A percentile compares a stretch with the other conserved stretches of the same genome.
phyloP scores from a whole-genome alignment of 352 stramenopile species.

The Lagenidium giganteum region DNA sequence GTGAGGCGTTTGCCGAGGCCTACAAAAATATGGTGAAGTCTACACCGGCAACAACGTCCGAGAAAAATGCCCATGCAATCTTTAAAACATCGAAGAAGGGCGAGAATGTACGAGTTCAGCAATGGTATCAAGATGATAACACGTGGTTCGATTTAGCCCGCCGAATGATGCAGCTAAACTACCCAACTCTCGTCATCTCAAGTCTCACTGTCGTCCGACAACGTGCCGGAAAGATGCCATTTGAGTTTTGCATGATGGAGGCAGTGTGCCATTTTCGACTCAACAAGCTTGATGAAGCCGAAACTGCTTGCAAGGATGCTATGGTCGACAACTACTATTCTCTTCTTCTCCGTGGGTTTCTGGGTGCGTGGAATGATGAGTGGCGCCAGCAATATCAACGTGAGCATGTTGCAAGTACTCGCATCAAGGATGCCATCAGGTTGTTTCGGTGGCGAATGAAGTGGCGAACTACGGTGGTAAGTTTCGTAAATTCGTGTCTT shows the following conservation, averaged over 20 bases:
- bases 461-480: conserved; percentile 17
- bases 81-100: conserved; percentile 68
- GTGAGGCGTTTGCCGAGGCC: conserved; percentile 43
- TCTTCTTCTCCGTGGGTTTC: conserved; percentile 38
- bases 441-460: conserved; percentile 8
- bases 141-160: conserved; percentile 61
- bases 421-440: no score
- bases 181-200: conserved; percentile 32
- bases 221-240: conserved; percentile 5
- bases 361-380: conserved; percentile 24
- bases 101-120: conserved; percentile 41
- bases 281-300: conserved; percentile 22
- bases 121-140: conserved; percentile 47
- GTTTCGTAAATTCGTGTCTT: background rate
- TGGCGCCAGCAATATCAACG: conserved; percentile 39
- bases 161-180: conserved; percentile 35
- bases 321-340: conserved; percentile 40
- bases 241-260: conserved; percentile 36
- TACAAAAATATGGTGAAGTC: conserved; percentile 52
- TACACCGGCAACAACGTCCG: conserved; percentile 33
- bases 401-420: no score
- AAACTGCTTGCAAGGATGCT: conserved; percentile 23
- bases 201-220: conserved; percentile 23
- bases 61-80: conserved; percentile 47
- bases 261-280: conserved; percentile 32